A percentile compares a stretch with the other conserved stretches of the same genome.
These are phyloP conservation scores for Fusarium compactum DNA, from an alignment of 2,329 filamentous ascomycete species.

Conservation along the genomic window DNA sequence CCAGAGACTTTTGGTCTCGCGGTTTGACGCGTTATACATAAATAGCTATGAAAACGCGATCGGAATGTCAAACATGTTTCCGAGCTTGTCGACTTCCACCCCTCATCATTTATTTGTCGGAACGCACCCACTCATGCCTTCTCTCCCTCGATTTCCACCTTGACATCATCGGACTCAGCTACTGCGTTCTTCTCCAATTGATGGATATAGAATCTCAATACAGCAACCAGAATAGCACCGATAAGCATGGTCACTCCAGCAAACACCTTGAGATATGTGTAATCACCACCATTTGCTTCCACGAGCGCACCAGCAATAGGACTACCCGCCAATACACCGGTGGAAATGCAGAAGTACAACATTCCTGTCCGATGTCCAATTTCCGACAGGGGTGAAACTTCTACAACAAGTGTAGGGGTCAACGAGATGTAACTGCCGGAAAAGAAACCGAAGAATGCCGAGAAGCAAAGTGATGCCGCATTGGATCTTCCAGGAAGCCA, in stretches of 20 bases:
- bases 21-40: background rate
- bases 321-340: background rate
- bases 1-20: accelerated
- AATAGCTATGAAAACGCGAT: background rate
- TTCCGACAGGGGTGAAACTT: background rate
- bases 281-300: background rate
- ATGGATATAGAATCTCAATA: background rate
- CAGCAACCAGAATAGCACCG: background rate
- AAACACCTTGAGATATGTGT: background rate
- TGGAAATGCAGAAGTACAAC: background rate
- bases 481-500: background rate
- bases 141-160: background rate
- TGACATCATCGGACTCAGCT: background rate
- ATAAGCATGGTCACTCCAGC: background rate
- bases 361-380: background rate
- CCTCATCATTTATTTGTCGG: accelerated
- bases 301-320: background rate
- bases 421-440: background rate
- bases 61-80: background rate
- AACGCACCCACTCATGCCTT: background rate
- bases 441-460: background rate
- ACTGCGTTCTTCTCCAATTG: background rate
- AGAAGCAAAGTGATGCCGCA: background rate
- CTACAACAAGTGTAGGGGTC: background rate
- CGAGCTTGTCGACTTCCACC: background rate